Evolutionary conservation across 148 eudicot genomes (phyloP).

Genomic region (Fagopyrum tataricum): DNA sequence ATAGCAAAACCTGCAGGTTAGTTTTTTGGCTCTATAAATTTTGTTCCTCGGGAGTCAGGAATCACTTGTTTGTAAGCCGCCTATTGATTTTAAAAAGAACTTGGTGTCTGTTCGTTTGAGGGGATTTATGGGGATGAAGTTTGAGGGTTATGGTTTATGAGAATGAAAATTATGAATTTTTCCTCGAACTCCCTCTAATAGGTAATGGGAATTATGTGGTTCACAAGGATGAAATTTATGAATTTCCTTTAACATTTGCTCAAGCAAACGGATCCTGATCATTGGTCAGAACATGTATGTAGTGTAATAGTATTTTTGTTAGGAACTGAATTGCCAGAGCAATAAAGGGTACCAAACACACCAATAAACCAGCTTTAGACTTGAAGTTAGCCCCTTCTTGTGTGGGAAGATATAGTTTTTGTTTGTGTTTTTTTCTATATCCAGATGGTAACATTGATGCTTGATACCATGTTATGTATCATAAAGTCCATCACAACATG

Average conservation of each 20-base stretch:
- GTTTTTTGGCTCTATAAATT: neutral
- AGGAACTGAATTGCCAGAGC: neutral
- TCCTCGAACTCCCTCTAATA: too few species aligned
- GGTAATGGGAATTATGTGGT: too few species aligned
- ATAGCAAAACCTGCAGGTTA: conserved; percentile 85
- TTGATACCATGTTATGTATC: neutral
- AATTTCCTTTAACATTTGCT: too few species aligned
- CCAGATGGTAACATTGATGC: neutral
- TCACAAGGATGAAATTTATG: too few species aligned
- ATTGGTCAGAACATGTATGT: neutral
- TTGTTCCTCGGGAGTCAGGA: neutral
- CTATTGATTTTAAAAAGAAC: neutral
- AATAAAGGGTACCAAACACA: conserved; percentile 3
- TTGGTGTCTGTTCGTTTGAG: too few species aligned
- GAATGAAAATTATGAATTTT: too few species aligned
- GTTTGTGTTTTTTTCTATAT: neutral
- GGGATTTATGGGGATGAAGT: too few species aligned
- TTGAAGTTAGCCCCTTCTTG: neutral
- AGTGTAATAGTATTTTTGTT: neutral
- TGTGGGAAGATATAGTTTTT: neutral
- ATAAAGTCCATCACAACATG: too few species aligned
- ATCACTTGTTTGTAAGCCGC: neutral
- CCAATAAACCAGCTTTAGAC: neutral
- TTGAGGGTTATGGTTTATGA: too few species aligned
- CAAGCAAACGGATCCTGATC: neutral